phyloP scores from a whole-genome alignment of 305 asterid species.

The Salvia sclarea region DNA sequence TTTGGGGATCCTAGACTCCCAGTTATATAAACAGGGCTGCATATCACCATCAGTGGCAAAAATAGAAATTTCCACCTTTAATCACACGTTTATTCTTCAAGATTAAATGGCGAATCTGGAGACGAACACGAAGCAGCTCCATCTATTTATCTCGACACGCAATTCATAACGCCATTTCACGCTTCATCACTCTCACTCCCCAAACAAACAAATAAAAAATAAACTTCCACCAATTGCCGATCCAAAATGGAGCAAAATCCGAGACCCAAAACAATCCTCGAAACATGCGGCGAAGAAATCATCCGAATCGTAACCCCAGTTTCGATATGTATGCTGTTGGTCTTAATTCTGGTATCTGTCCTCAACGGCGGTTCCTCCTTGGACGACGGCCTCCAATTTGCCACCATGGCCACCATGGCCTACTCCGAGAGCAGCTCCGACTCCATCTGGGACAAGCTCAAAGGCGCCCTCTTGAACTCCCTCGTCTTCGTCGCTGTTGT shows the following conservation, averaged over 20 bases:
- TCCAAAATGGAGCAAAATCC: slow-evolving; percentile 60
- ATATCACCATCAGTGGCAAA: too few species aligned
- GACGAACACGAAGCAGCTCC: too few species aligned
- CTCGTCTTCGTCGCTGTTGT: slow-evolving; percentile 76
- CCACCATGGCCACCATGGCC: slow-evolving; percentile 77
- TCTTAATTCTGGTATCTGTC: slow-evolving; percentile 71
- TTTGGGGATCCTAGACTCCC: too few species aligned
- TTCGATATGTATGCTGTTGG: slow-evolving; percentile 85
- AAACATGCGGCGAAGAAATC: slow-evolving; percentile 88
- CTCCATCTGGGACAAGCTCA: slow-evolving; percentile 87
- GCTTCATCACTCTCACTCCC: neutral
- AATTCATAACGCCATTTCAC: too few species aligned
- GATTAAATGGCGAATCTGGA: too few species aligned
- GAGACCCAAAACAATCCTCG: slow-evolving; percentile 61
- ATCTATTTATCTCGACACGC: too few species aligned
- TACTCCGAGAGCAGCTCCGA: slow-evolving; percentile 76
- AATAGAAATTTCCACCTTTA: too few species aligned
- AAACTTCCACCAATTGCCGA: slow-evolving; percentile 16
- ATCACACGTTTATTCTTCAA: too few species aligned
- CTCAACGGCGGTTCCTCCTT: slow-evolving; percentile 54
- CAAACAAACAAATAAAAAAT: neutral
- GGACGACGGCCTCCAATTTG: slow-evolving; percentile 37
- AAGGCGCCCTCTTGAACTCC: slow-evolving; percentile 93
- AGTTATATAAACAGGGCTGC: too few species aligned
- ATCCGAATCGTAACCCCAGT: slow-evolving; percentile 86